Evolutionary conservation across 352 stramenopile species (phyloP), one percentile per base, ranked within the genome.

Genomic region (Phytophthora multivora): DNA sequence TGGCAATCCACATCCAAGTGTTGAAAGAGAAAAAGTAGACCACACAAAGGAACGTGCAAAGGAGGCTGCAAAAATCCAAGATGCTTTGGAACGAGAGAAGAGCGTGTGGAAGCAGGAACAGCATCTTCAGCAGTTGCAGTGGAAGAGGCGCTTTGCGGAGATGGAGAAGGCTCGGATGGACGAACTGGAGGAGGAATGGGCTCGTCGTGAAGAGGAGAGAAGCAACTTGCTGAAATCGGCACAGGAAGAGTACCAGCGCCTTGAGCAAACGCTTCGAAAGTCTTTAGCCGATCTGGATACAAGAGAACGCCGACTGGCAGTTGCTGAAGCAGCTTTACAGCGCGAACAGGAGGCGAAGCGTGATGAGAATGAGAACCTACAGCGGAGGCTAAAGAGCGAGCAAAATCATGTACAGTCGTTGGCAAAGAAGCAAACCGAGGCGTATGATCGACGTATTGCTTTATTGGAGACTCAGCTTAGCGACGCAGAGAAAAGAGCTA

Each of bases 151-250:
- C 4, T 54, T 88, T 50, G 69, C 79, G 31, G 78, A 75, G 35
- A 73, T 69, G 35, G 81, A 92, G 48, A 88, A 86, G 18, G 62
- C 62, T 10, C 68, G 86, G 5, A 95, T 95, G 83, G 72, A 86
- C 15, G 80, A 89, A 28, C 60, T 95, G 5, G 83, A 95, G 35
- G 79, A 89, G 4, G 83, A 93, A 57, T 93, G 86, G 86, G 86
- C 83, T 10, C 71, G 79, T 11, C 74, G 83, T 16, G 86, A 93
- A 65, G 85, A 92, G 69, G 85, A 94, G 43, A 70, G 83, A 9
- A 89, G 71, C 40, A 66, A 54, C 13, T 62, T 91, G 21, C 40
- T 91, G 5, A 80, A 73, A 5, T 45, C 63, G 0, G 70, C 85
- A 0, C 86, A 91, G 49, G 43, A 54, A 3, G 86, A 95, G 57